Percentiles rank a stretch among this genome's conserved stretches.
Conservation (phyloP, 495 filamentous ascomycete species). For the Extremus antarcticus region DNA sequence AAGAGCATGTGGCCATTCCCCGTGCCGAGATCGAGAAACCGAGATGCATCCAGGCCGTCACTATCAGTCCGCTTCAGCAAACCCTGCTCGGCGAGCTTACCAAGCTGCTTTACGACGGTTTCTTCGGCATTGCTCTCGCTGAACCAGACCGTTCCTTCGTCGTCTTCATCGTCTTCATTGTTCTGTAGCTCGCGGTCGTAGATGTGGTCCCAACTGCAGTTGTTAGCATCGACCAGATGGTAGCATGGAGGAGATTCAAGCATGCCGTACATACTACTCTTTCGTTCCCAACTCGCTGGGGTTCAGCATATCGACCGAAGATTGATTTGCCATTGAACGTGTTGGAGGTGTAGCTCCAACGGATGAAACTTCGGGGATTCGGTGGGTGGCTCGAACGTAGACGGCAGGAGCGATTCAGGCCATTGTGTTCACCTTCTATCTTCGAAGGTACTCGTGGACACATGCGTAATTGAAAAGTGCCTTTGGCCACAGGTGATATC, state of each 20-base stretch:
- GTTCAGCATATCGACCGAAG: constrained; percentile 30
- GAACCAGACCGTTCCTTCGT: constrained; percentile 69
- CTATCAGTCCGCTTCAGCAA: constrained; percentile 10
- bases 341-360: not conserved
- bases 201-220: constrained; percentile 54
- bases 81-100: constrained; percentile 21
- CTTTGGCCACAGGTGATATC: too few species aligned
- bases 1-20: constrained; percentile 89
- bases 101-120: constrained; percentile 48
- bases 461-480: too few species aligned
- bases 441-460: too few species aligned
- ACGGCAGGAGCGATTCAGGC: too few species aligned
- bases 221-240: not conserved
- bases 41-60: constrained; percentile 18
- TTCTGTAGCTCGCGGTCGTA: constrained; percentile 53
- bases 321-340: not conserved
- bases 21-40: constrained; percentile 70
- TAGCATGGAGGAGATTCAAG: not conserved
- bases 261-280: constrained; percentile 45
- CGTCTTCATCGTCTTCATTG: constrained; percentile 46
- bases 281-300: constrained; percentile 59
- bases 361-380: too few species aligned
- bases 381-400: too few species aligned
- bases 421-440: too few species aligned
- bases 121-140: constrained; percentile 57